These are phyloP conservation scores for Saturnispora galanensis DNA, from an alignment of 805 yeast genomes.

Conservation along the genomic window DNA sequence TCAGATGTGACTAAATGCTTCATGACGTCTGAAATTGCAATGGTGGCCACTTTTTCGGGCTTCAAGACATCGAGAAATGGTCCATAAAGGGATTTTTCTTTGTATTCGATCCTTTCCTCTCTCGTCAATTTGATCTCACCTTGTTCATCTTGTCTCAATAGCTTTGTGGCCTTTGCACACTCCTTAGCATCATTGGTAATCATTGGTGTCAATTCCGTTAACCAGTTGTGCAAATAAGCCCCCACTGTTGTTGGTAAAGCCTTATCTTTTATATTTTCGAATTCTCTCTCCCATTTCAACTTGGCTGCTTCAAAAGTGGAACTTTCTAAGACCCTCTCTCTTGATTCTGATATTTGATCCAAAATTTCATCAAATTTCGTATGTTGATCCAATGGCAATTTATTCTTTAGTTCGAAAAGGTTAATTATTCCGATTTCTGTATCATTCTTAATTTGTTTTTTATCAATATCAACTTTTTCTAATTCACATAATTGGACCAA, in stretches of 20 bases:
- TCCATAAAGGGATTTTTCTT: conserved; percentile 49
- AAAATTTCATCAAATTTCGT: conserved; percentile 54
- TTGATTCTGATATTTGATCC: conserved; percentile 58
- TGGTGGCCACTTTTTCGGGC: conserved; percentile 73
- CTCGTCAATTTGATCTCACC: conserved; percentile 17
- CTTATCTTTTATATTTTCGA: conserved; percentile 36
- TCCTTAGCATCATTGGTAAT: conserved; percentile 55
- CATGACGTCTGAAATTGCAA: conserved; percentile 74
- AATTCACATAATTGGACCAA: conserved; percentile 16
- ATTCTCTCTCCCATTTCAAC: conserved; percentile 81
- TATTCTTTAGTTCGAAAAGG: conserved; percentile 56
- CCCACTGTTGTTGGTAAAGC: conserved; percentile 53
- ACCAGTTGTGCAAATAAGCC: conserved; percentile 78
- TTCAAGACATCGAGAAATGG: conserved; percentile 67
- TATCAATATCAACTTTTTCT: conserved; percentile 17
- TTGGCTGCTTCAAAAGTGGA: conserved; percentile 78
- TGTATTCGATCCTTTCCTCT: conserved; percentile 12
- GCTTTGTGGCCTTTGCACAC: conserved; percentile 37
- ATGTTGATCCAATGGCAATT: conserved; percentile 38
- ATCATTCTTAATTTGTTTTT: conserved; percentile 8
- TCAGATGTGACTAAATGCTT: conserved; percentile 70
- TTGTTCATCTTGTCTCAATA: conserved; percentile 2
- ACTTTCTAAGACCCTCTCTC: conserved; percentile 70
- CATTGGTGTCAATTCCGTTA: conserved; percentile 58
- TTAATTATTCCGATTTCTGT: conserved; percentile 29